phyloP scores from a whole-genome alignment of 129 eudicot species.

The Helichrysum umbraculigerum region DNA sequence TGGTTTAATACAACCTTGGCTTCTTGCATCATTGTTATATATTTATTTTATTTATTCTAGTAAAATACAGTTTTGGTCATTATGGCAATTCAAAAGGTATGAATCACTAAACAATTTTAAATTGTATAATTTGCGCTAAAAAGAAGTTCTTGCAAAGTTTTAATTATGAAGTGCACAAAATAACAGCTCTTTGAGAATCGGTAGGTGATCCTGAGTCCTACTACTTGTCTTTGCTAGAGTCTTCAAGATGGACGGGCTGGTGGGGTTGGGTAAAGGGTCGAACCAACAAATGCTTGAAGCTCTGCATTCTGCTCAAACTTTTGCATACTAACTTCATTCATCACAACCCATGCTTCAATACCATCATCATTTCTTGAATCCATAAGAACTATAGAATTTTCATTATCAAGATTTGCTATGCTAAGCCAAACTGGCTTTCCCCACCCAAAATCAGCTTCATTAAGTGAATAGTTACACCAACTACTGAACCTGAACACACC shows the following conservation, averaged over 20 bases:
- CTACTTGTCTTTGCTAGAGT: not conserved
- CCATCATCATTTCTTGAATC: conserved; percentile 36
- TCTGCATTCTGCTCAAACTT: conserved; percentile 29
- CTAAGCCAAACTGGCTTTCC: conserved; percentile 39
- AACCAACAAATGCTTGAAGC: conserved; percentile 13
- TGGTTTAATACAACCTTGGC: too few relatives aligned
- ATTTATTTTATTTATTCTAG: too few relatives aligned
- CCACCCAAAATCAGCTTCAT: conserved; percentile 49
- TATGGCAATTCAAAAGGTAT: too few relatives aligned
- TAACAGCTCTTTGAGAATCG: not conserved
- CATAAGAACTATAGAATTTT: conserved; percentile 22
- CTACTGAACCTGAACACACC: conserved; percentile 41
- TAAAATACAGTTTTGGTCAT: too few relatives aligned
- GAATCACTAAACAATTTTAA: too few relatives aligned
- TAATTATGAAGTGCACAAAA: not conserved
- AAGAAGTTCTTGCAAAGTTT: not conserved
- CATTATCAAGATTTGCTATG: conserved; percentile 18
- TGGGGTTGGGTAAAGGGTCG: not conserved
- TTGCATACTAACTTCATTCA: conserved; percentile 38
- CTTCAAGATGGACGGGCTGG: not conserved
- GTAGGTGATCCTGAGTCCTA: not conserved
- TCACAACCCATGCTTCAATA: conserved; percentile 50
- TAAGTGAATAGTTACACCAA: conserved; percentile 38
- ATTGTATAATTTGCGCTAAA: too few relatives aligned
- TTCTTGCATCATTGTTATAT: too few relatives aligned